These are phyloP conservation scores for Cyclotella baltica DNA, from an alignment of 108 stramenopile genomes.

Conservation along the genomic window DNA sequence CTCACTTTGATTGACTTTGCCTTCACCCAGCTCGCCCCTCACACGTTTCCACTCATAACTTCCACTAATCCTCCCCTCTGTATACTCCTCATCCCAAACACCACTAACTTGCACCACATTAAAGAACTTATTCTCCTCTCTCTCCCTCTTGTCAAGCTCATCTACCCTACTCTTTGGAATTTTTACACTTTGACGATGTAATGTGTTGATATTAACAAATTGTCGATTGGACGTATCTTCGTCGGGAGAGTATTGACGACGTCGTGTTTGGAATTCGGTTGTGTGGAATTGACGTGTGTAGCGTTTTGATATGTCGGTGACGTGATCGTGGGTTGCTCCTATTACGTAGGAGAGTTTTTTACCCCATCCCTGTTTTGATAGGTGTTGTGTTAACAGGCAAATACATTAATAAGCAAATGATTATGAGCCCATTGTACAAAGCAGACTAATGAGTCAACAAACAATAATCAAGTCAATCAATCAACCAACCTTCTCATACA, in stretches of 20 bases:
- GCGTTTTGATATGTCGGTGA: slow-evolving; percentile 92
- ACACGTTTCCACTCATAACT: slow-evolving; percentile 74
- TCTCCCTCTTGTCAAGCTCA: slow-evolving; percentile 49
- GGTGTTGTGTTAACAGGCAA: slow-evolving; percentile 33
- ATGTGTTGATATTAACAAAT: slow-evolving; percentile 52
- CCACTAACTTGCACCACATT: slow-evolving; percentile 37
- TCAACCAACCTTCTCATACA: slow-evolving; percentile 87
- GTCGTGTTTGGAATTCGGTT: slow-evolving; percentile 69
- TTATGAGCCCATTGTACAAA: slow-evolving; percentile 71
- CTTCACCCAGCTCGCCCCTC: slow-evolving; percentile 66
- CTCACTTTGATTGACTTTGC: slow-evolving; percentile 13
- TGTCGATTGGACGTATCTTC: slow-evolving; percentile 46
- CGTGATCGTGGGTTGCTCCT: slow-evolving; percentile 71
- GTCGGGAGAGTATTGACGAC: slow-evolving; percentile 55
- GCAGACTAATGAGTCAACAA: too few species aligned
- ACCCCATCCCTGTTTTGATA: slow-evolving; percentile 92
- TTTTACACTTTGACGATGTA: slow-evolving; percentile 34
- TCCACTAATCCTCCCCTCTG: slow-evolving; percentile 67
- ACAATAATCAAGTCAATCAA: too few species aligned
- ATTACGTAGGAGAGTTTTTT: slow-evolving; percentile 88
- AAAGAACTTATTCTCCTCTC: slow-evolving; percentile 43
- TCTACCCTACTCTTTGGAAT: slow-evolving; percentile 38
- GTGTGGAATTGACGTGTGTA: slow-evolving; percentile 82
- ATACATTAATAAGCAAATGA: slow-evolving; percentile 58
- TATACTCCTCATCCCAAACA: slow-evolving; percentile 50